Percentiles rank a stretch among this genome's conserved stretches.
Evolutionary conservation across 2,329 filamentous ascomycete species (phyloP).

Genomic region (Truncatella angustata): DNA sequence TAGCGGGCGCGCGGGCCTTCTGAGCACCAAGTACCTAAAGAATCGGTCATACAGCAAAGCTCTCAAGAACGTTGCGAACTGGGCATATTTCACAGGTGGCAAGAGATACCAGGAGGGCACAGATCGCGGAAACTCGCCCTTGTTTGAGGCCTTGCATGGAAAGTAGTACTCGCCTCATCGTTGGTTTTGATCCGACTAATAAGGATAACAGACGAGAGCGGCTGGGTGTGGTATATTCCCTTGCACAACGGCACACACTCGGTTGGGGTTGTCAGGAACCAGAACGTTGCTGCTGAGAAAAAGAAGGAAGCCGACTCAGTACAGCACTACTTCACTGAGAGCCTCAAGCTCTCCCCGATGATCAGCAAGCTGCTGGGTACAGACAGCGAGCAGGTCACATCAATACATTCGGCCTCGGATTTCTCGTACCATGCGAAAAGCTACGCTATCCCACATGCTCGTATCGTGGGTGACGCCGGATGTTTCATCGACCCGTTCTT

Average conservation of each 20-base stretch:
- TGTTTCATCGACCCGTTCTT: conserved; percentile 50
- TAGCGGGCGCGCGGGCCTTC: conserved; percentile 40
- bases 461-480: conserved; percentile 45
- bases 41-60: conserved; percentile 44
- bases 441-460: conserved; percentile 38
- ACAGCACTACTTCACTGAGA: conserved; percentile 31
- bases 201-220: conserved; percentile 36
- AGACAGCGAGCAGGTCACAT: conserved; percentile 29
- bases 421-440: conserved; percentile 44
- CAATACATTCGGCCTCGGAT: conserved; percentile 36
- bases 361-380: conserved; percentile 27
- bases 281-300: conserved; percentile 32
- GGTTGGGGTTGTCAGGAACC: conserved; percentile 40
- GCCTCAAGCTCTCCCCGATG: conserved; percentile 30
- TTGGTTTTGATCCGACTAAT: background rate
- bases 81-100: conserved; percentile 45
- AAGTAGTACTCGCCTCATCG: background rate
- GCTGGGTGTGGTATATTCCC: conserved; percentile 52
- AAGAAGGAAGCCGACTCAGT: conserved; percentile 28
- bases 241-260: conserved; percentile 44
- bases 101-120: conserved; percentile 23
- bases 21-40: conserved; percentile 48
- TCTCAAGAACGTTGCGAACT: conserved; percentile 48
- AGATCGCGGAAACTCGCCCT: conserved; percentile 33
- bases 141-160: conserved; percentile 42